Conservation (phyloP, 345 rosid genomes). For the Eucalyptus leucophloia region DNA sequence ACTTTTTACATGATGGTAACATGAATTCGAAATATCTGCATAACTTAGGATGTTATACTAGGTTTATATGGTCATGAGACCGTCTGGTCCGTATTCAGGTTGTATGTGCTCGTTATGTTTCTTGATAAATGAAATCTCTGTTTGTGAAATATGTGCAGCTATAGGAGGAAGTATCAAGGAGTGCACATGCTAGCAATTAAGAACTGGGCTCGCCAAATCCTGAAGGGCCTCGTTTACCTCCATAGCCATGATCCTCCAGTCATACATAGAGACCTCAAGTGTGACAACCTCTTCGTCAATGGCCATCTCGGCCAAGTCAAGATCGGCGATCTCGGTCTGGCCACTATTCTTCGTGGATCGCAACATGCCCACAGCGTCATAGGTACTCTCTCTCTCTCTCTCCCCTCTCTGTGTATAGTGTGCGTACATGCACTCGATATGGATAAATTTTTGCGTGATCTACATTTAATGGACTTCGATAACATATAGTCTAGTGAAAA, state of each 20-base stretch:
- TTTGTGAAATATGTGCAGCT: conserved; percentile 23
- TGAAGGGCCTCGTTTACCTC: conserved; percentile 57
- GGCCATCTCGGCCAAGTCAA: conserved; percentile 94
- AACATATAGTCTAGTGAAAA: neutral
- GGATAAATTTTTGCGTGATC: neutral
- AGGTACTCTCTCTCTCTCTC: conserved; percentile 16
- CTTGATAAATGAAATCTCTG: neutral
- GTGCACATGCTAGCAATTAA: conserved; percentile 69
- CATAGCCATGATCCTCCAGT: conserved; percentile 88
- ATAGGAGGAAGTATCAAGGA: conserved; percentile 43
- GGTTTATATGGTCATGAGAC: neutral
- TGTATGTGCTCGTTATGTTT: neutral
- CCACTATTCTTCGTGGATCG: conserved; percentile 68
- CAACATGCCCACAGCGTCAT: conserved; percentile 84
- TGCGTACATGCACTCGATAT: neutral
- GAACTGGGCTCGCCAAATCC: conserved; percentile 88
- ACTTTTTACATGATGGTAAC: neutral
- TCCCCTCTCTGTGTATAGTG: neutral
- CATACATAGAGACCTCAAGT: conserved; percentile 90
- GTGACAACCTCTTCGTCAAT: conserved; percentile 88
- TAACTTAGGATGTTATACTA: neutral
- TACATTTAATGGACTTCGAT: neutral
- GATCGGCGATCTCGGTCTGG: conserved; percentile 92
- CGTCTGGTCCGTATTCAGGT: neutral
- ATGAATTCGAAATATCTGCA: neutral